Evolutionary conservation across 129 eudicot genomes (phyloP).

Genomic region (Flaveria trinervia): DNA sequence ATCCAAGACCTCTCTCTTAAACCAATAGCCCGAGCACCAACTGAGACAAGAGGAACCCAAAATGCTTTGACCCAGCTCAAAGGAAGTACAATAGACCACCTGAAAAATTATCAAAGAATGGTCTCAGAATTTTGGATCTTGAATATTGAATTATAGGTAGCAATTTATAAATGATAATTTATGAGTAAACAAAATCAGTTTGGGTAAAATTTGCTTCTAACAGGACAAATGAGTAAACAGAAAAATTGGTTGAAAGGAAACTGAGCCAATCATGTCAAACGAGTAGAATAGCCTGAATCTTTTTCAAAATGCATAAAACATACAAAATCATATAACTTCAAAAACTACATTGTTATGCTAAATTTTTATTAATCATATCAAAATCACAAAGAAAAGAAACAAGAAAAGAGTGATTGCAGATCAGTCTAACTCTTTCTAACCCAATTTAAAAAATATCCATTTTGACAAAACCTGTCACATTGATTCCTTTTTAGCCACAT

Average conservation of each 20-base stretch:
- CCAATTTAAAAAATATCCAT: neutral
- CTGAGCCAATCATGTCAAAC: neutral
- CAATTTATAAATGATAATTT: neutral
- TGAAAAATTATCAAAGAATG: slow-evolving; percentile 31
- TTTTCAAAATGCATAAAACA: neutral
- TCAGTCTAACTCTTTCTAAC: neutral
- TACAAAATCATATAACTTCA: neutral
- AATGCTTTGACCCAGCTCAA: slow-evolving; percentile 84
- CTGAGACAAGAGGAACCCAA: slow-evolving; percentile 73
- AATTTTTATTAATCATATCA: neutral
- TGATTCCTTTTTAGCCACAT: neutral
- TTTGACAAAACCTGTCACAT: neutral
- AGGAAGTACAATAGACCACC: slow-evolving; percentile 88
- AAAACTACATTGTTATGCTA: neutral
- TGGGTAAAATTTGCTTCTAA: neutral
- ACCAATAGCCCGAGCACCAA: slow-evolving; percentile 84
- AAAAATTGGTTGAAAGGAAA: neutral
- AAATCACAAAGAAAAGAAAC: neutral
- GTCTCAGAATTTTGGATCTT: slow-evolving; percentile 20
- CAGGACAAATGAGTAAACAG: neutral
- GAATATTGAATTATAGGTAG: neutral
- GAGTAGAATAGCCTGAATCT: neutral
- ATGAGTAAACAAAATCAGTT: neutral
- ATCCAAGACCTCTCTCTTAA: slow-evolving; percentile 93
- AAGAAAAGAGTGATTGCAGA: neutral